Evolutionary conservation across 225 moss, liverwort and hornwort genomes (phyloP).

Genomic region (Rhytidiadelphus loreus): DNA sequence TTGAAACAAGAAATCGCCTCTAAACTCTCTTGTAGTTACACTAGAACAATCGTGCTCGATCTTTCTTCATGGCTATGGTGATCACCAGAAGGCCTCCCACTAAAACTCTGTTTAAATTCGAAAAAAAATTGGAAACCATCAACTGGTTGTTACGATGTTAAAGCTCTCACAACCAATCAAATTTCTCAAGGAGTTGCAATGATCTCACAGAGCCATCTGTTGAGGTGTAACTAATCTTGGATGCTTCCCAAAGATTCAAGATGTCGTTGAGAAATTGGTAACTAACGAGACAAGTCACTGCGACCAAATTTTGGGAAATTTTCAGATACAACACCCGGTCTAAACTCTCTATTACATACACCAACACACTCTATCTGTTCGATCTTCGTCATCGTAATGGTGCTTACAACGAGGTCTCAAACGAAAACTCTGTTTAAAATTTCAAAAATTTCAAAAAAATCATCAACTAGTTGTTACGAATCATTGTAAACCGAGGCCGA

Average conservation of each 20-base stretch:
- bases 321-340: background rate
- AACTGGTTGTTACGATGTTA: background rate
- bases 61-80: background rate
- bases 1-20: background rate
- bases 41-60: background rate
- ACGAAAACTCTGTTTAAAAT: background rate
- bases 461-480: background rate
- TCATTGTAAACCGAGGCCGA: background rate
- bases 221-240: background rate
- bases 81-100: background rate
- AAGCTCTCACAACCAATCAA: background rate
- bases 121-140: background rate
- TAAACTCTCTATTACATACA: background rate
- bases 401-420: too few species aligned
- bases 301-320: background rate
- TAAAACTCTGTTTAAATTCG: too few species aligned
- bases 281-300: too few species aligned
- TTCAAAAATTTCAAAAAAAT: background rate
- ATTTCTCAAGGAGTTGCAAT: too few species aligned
- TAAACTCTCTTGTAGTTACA: background rate
- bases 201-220: background rate
- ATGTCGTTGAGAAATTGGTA: background rate
- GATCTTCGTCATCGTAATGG: too few species aligned
- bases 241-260: background rate
- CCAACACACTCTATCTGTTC: background rate